Conservation (phyloP, 805 yeast genomes). For the Candida patagonica region DNA sequence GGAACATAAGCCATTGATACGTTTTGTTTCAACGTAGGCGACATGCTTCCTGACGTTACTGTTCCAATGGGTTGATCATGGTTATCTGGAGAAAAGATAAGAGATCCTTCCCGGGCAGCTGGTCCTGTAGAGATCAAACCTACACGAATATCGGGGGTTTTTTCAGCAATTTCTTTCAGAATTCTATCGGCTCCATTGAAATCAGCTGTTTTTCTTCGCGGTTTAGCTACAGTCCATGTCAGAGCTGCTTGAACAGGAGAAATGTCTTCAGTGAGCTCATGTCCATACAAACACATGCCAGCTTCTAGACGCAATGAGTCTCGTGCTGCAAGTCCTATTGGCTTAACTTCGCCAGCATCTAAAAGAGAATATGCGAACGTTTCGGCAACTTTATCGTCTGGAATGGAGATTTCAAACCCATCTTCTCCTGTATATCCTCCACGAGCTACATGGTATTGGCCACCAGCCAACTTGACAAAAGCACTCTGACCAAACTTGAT, state of each 20-base stretch:
- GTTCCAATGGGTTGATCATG: constrained; percentile 45
- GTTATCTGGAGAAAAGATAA: constrained; percentile 48
- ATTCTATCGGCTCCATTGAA: constrained; percentile 77
- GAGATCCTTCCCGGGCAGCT: constrained; percentile 78
- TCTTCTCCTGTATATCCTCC: constrained; percentile 99
- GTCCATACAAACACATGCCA: constrained; percentile 96
- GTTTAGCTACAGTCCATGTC: constrained; percentile 82
- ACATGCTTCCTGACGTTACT: constrained; percentile 54
- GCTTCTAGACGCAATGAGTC: constrained; percentile 94
- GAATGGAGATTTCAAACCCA: constrained; percentile 87
- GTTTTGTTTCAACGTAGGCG: constrained; percentile 66
- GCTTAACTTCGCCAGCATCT: constrained; percentile 49
- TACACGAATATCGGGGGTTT: constrained; percentile 54
- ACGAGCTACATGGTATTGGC: constrained; percentile 69
- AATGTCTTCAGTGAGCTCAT: constrained; percentile 68
- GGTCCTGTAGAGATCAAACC: constrained; percentile 75
- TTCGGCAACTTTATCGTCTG: constrained; percentile 40
- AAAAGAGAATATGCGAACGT: constrained; percentile 56
- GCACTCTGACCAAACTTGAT: constrained; percentile 68
- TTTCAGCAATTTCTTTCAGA: constrained; percentile 59
- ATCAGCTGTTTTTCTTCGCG: constrained; percentile 45
- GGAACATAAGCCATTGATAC: constrained; percentile 87
- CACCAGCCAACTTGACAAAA: constrained; percentile 35
- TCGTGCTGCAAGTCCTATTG: constrained; percentile 96
- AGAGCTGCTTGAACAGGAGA: constrained; percentile 87